Conservation (phyloP, 495 filamentous ascomycete genomes). For the Trichodelitschia bisporula region DNA sequence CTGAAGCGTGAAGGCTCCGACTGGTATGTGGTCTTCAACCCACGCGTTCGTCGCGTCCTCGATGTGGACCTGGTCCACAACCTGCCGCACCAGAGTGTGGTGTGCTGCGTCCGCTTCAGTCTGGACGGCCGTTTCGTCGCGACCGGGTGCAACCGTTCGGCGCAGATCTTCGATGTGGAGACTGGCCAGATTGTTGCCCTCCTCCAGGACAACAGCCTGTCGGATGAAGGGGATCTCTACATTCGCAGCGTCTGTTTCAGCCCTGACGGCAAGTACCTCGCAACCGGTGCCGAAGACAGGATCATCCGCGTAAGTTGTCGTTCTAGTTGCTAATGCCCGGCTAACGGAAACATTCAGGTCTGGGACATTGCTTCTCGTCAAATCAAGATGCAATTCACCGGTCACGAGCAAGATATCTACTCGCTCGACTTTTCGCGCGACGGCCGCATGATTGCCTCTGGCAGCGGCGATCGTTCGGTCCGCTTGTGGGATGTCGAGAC, state of each 20-base stretch:
- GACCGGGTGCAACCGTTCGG: slow-evolving; percentile 19
- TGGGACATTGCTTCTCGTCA: slow-evolving; percentile 16
- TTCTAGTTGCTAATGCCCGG: background rate
- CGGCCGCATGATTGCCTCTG: slow-evolving; percentile 19
- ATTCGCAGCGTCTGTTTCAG: slow-evolving; percentile 22
- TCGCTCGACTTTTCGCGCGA: slow-evolving; percentile 18
- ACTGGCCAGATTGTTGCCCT: slow-evolving; percentile 14
- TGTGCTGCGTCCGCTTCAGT: slow-evolving; percentile 21
- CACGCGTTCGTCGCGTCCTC: slow-evolving; percentile 13
- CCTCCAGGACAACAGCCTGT: slow-evolving; percentile 14
- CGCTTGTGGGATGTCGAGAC: slow-evolving; percentile 18
- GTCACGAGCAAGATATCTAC: slow-evolving; percentile 22
- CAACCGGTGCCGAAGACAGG: slow-evolving; percentile 21
- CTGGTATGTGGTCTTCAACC: slow-evolving; percentile 21
- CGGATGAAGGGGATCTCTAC: slow-evolving; percentile 18
- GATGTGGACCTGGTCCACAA: slow-evolving; percentile 19
- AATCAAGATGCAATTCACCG: slow-evolving; percentile 16
- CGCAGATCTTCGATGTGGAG: slow-evolving; percentile 19
- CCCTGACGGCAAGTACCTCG: slow-evolving; percentile 17
- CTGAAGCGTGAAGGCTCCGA: slow-evolving; percentile 22
- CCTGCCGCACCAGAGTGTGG: slow-evolving; percentile 17
- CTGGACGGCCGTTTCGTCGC: slow-evolving; percentile 17
- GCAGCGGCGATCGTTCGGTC: slow-evolving; percentile 18
- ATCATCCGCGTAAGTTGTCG: slow-evolving; percentile 15
- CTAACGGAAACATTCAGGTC: slow-evolving; percentile 9